Evolutionary conservation across 441 rosid species (phyloP).

Genomic region (Geranium incanum): DNA sequence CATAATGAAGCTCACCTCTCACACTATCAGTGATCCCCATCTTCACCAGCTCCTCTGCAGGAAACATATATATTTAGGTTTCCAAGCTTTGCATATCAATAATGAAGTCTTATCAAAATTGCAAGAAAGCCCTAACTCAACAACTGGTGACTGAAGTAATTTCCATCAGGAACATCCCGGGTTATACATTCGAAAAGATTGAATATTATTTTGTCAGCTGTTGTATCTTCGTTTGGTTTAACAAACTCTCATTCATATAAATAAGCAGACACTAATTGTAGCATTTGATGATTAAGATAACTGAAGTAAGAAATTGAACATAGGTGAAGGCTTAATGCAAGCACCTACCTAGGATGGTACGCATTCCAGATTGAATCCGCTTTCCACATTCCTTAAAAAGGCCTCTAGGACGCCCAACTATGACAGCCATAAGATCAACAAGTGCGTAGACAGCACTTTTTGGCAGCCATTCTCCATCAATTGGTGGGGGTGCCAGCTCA

Average conservation of each 20-base stretch:
- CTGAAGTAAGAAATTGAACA: conserved; percentile 4
- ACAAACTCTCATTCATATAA: neutral
- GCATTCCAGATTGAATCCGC: conserved; percentile 83
- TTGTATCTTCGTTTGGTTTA: neutral
- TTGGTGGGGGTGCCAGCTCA: conserved; percentile 72
- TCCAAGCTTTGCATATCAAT: conserved; percentile 6
- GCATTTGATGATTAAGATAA: neutral
- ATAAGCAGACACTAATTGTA: neutral
- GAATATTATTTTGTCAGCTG: neutral
- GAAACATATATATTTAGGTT: conserved; percentile 24
- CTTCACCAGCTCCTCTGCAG: conserved; percentile 70
- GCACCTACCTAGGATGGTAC: conserved; percentile 54
- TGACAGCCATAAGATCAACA: conserved; percentile 82
- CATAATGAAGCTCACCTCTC: conserved; percentile 44
- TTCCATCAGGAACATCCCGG: neutral
- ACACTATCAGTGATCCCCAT: conserved; percentile 74
- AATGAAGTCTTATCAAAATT: neutral
- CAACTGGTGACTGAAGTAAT: neutral
- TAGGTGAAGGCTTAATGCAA: neutral
- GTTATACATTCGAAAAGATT: neutral
- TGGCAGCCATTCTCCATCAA: conserved; percentile 94
- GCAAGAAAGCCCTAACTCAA: neutral
- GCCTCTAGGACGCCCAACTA: conserved; percentile 89
- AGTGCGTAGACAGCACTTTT: conserved; percentile 80
- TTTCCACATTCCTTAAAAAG: conserved; percentile 78